Conservation (phyloP, 2,329 filamentous ascomycete genomes). For the Herpotrichia juniperi region DNA sequence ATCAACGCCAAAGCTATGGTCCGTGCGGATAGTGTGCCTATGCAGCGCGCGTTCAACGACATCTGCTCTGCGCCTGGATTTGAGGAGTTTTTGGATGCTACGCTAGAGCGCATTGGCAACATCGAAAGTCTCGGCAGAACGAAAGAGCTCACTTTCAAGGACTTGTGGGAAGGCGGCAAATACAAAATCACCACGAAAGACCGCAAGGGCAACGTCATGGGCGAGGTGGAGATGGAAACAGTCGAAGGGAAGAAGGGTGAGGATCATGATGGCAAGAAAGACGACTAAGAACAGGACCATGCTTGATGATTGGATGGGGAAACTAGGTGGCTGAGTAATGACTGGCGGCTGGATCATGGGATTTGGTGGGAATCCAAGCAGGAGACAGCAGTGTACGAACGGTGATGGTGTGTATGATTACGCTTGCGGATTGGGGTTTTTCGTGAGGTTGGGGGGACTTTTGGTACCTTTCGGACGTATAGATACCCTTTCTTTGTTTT, state of each 20-base stretch:
- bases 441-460: neutral
- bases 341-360: neutral
- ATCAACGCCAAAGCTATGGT: conserved; percentile 89
- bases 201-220: conserved; percentile 33
- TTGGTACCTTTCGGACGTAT: neutral
- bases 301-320: neutral
- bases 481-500: conserved; percentile 14
- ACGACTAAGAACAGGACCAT: too few relatives aligned
- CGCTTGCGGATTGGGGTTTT: neutral
- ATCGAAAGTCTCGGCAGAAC: conserved; percentile 94
- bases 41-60: conserved; percentile 89
- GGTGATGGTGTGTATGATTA: conserved; percentile 3
- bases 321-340: too few relatives aligned
- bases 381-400: neutral
- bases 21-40: conserved; percentile 90
- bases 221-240: conserved; percentile 39
- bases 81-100: conserved; percentile 79
- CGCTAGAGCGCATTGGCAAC: conserved; percentile 82
- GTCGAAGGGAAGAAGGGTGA: conserved; percentile 35
- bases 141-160: conserved; percentile 94
- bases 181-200: conserved; percentile 58
- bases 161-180: conserved; percentile 82
- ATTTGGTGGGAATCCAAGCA: neutral
- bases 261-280: conserved; percentile 17
- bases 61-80: conserved; percentile 82